Evolutionary conservation across 148 eudicot genomes (phyloP), one percentile per base, ranked within the genome.

Genomic region (Rhododendron kiyosumense): DNA sequence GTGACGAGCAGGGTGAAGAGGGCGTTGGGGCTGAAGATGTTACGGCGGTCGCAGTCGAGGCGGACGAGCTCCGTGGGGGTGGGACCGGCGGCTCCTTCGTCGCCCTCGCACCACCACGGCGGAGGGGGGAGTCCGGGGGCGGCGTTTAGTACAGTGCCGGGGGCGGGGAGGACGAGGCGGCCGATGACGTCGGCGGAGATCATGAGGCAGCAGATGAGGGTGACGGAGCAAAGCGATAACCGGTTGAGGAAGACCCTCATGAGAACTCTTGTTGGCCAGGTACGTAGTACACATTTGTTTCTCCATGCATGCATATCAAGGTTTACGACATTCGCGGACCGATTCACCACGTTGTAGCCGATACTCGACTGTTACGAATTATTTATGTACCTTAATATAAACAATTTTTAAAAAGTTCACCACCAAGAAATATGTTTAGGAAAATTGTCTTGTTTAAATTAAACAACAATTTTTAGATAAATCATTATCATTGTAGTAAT

Each of bases 251-350:
- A 97, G 87, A 95, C 99, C 63, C 98, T 97, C 84, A 92, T 94
- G 96, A 92, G 98, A 86, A 95, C 98, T 69, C 94, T 95, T 63
- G 99, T 94, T 92, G 99, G 99, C 90, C 99, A 96, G 91, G 99
- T 96, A 94, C 59, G 94, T 92, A 7, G 20, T 63, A n/a, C 14
- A n/a, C n/a, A n/a, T 26, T 28, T 67, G 15, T 26, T 26, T 67
- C 74, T 67, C 10, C 10, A n/a, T 67, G 15, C 74, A 63, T 63
- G 28, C 28, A 52, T 52, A 15, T 0, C 4, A 14, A 52, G 5
- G 57, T 49, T 10, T 10, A 12, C 52, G 14, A 49, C 8, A 0
- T 41, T 41, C 7, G 5, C 45, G 45, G 45, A 41, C 8, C 0
- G 45, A 6, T 41, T 41, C 45, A 41, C 7, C 8, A 41, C 0